Evolutionary conservation across 179 eudicot genomes (phyloP), one percentile per base, ranked within the genome.

Genomic region (Silene vulgaris): DNA sequence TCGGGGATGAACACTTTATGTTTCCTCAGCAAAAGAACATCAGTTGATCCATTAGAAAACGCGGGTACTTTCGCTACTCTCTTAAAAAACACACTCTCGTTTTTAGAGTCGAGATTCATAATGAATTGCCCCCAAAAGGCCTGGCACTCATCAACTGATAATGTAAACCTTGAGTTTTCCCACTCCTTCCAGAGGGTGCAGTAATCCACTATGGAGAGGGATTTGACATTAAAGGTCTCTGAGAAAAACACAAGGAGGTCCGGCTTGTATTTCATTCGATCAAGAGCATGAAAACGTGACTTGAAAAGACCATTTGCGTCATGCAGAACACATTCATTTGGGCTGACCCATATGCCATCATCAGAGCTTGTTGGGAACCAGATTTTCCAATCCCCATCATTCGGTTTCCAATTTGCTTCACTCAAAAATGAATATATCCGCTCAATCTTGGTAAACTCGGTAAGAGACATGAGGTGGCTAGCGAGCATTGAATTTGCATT

Each of bases 141-240:
- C 79, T 76, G 79, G 26, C 90, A 88, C 32, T 87, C 83, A 1
- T 61, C 71, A 29, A 70, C 20, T 2, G 87, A 79, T 14, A 86
- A 28, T 21, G 48, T 4, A 75, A 23, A 11, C 60, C 81, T 82
- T 54, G 90, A 75, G 20, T 57, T 45, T 71, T 89, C 97, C 94
- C 97, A 91, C 30, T 72, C 74, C 74, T 77, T 87, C 97, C 97
- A 91, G 19, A 91, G 87, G 75, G 63, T 77, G 77, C 84, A 77
- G 74, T 87, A 89, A 73, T 89, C 87, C 4, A 83, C 84, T 23
- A 86, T 69, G 6, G 91, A 85, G 20, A 91, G 94, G 5, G 16
- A 37, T 71, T 79, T 87, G 17, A 91, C 94, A 5, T 60, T 66
- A 8, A 85, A 86, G 28, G 76, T 79, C 11, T 54, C 71, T 5